Evolutionary conservation across 2,329 filamentous ascomycete species (phyloP).

Genomic region (Iodosphaeria phyllophila): DNA sequence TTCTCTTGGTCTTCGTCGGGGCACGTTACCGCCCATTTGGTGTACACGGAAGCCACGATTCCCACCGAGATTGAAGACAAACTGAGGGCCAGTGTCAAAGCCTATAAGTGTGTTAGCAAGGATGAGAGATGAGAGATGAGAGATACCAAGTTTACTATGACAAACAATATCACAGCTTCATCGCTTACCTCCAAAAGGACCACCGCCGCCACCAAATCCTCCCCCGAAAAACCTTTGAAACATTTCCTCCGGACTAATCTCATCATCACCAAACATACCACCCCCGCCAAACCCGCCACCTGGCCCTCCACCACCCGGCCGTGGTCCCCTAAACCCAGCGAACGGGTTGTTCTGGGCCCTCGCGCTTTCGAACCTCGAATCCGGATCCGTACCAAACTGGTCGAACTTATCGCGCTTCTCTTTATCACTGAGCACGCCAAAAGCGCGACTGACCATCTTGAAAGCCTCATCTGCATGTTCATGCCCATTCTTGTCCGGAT

Average conservation of each 20-base stretch:
- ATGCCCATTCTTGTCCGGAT: conserved; percentile 98
- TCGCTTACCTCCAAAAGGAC: conserved; percentile 42
- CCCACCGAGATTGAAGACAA: conserved; percentile 89
- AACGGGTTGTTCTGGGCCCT: conserved; percentile 42
- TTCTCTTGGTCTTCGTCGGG: conserved; percentile 57
- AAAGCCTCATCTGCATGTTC: conserved; percentile 93
- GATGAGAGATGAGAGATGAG: no score
- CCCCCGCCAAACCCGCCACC: conserved; percentile 29
- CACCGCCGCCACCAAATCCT: conserved; percentile 41
- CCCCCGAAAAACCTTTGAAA: conserved; percentile 95
- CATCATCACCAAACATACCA: conserved; percentile 61
- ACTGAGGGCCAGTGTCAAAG: conserved; percentile 67
- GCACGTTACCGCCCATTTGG: conserved; percentile 72
- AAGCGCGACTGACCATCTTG: conserved; percentile 91
- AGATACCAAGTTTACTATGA: no score
- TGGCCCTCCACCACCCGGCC: conserved; percentile 22
- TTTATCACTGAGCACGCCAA: conserved; percentile 79
- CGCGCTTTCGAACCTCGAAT: conserved; percentile 59
- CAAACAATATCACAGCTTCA: no score
- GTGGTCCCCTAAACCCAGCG: no score
- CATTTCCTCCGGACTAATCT: conserved; percentile 91
- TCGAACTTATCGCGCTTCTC: conserved; percentile 87
- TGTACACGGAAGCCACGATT: conserved; percentile 85
- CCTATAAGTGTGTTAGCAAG: conserved; percentile 20
- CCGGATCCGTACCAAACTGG: conserved; percentile 78